These are phyloP conservation scores for Lagenidium giganteum DNA, from an alignment of 352 stramenopile species.

Conservation along the genomic window DNA sequence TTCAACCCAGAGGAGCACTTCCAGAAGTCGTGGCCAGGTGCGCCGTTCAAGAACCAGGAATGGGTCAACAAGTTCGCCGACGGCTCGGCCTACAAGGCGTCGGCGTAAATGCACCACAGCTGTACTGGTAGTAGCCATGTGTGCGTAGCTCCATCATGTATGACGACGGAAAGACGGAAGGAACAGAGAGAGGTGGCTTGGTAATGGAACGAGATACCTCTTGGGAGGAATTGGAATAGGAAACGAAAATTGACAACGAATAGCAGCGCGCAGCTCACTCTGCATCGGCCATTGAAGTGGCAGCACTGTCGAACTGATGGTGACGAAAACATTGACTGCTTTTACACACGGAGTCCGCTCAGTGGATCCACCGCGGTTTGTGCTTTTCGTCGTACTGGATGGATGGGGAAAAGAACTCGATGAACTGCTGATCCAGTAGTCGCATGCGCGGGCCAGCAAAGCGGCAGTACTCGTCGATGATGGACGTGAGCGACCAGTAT, in stretches of 20 bases:
- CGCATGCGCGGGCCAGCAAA: constrained; percentile 82
- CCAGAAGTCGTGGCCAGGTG: constrained; percentile 93
- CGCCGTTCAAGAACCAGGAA: constrained; percentile 93
- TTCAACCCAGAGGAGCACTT: constrained; percentile 96
- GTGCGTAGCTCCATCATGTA: not conserved
- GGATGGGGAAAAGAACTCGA: constrained; percentile 82
- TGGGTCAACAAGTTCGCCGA: constrained; percentile 93
- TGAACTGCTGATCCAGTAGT: constrained; percentile 85
- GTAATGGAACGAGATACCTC: too few relatives aligned
- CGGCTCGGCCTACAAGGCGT: constrained; percentile 87
- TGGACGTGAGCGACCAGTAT: constrained; percentile 82
- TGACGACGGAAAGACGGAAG: not conserved
- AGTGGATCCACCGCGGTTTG: constrained; percentile 70
- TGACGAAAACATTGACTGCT: not conserved
- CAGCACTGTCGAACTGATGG: not conserved
- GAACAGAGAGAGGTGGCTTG: too few relatives aligned
- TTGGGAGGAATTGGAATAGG: too few relatives aligned
- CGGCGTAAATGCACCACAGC: constrained; percentile 25
- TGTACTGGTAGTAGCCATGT: not conserved
- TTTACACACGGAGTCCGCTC: too few relatives aligned
- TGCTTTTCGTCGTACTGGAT: constrained; percentile 79
- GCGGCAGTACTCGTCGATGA: constrained; percentile 86
- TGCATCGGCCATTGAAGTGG: too few relatives aligned
- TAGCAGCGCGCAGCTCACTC: too few relatives aligned
- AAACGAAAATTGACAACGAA: too few relatives aligned